Evolutionary conservation across 768 basidiomycete genomes (phyloP).

Genomic region (Gautieria morchelliformis): DNA sequence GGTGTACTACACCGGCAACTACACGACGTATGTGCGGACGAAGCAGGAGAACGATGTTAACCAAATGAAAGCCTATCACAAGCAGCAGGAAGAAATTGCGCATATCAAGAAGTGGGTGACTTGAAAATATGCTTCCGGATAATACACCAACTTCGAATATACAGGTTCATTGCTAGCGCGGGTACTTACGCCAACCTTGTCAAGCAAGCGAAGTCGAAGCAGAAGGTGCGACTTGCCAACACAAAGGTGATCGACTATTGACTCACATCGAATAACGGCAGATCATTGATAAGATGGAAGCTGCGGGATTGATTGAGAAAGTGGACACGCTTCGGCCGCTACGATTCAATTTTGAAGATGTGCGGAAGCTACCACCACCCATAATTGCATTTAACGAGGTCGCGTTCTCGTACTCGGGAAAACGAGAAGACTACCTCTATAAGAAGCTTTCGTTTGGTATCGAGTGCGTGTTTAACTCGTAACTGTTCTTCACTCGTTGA

Average conservation of each 20-base stretch:
- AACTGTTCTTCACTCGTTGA: not conserved
- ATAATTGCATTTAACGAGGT: constrained; percentile 95
- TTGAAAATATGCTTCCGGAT: not conserved
- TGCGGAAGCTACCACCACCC: constrained; percentile 87
- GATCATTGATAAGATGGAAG: constrained; percentile 99
- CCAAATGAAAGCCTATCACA: constrained; percentile 98
- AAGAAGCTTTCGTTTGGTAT: constrained; percentile 91
- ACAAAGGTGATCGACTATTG: not conserved
- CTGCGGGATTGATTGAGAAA: constrained; percentile 92
- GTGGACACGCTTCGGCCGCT: constrained; percentile 66
- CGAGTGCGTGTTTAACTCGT: constrained; percentile 47
- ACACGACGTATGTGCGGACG: constrained; percentile 94
- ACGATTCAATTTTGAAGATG: constrained; percentile 93
- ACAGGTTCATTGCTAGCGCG: constrained; percentile 95
- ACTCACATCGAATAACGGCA: not conserved
- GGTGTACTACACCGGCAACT: constrained; percentile 92
- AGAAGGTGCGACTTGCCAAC: constrained; percentile 42
- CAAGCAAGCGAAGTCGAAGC: constrained; percentile 97
- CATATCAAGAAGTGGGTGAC: constrained; percentile 89
- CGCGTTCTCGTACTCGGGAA: constrained; percentile 92
- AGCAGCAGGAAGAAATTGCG: constrained; percentile 96
- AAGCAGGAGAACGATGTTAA: constrained; percentile 97
- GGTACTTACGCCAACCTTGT: constrained; percentile 99
- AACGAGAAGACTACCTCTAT: constrained; percentile 83
- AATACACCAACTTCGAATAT: constrained; percentile 6